Evolutionary conservation across 257 asterid species (phyloP).

Genomic region (Perilla frutescens): DNA sequence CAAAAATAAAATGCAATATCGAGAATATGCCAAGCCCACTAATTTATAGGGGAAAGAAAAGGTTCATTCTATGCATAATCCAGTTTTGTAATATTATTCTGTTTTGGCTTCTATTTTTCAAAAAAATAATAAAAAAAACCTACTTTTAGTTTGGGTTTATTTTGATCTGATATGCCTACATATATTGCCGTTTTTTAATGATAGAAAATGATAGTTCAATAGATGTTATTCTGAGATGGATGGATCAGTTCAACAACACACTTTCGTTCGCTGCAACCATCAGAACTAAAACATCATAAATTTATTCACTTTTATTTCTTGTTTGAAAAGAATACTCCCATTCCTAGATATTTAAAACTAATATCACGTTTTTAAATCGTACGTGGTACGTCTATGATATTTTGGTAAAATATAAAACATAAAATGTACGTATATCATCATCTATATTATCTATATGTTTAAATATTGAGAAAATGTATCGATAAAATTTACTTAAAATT

Average conservation of each 20-base stretch:
- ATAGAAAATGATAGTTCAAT: conserved; percentile 36
- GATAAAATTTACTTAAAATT: no score
- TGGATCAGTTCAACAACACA: conserved; percentile 60
- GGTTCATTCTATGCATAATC: not conserved
- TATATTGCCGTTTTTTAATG: conserved; percentile 10
- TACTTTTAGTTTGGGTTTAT: conserved; percentile 14
- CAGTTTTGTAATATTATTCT: conserved; percentile 25
- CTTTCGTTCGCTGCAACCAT: conserved; percentile 58
- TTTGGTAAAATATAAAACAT: no score
- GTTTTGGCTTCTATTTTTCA: conserved; percentile 6
- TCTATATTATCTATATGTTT: no score
- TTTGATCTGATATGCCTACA: not conserved
- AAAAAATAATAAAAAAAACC: not conserved
- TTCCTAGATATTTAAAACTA: no score
- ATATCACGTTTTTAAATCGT: no score
- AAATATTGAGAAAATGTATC: no score
- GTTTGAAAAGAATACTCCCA: not conserved
- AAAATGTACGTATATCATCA: no score
- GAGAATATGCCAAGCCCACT: conserved; percentile 21
- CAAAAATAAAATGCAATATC: not conserved
- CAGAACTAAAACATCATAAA: conserved; percentile 37
- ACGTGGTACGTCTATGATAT: no score
- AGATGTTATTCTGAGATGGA: conserved; percentile 44
- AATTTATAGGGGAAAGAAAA: not conserved
- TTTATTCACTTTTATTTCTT: not conserved